Conservation (phyloP, 2,329 filamentous ascomycete genomes). For the Penicillium sp. region DNA sequence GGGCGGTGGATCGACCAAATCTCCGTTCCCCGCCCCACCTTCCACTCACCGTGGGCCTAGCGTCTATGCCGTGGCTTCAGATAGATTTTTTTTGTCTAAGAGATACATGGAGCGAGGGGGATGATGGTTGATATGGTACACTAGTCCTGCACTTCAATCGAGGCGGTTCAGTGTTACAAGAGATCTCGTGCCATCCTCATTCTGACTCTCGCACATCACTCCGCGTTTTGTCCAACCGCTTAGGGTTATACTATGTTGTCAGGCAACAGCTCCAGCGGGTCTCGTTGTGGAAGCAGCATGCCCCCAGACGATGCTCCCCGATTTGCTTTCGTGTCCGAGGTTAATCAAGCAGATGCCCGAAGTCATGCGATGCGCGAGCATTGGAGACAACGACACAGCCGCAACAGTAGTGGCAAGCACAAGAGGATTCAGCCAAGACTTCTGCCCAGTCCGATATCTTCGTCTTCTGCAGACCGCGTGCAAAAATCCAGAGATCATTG, state of each 20-base stretch:
- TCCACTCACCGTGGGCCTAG: neutral
- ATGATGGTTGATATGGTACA: neutral
- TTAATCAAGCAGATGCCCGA: constrained; percentile 21
- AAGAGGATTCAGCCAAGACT: neutral
- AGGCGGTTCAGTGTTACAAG: neutral
- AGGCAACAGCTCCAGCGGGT: neutral
- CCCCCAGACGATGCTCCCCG: constrained; percentile 1
- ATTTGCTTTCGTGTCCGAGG: constrained; percentile 25
- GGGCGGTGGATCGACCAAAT: neutral
- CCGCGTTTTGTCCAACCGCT: neutral
- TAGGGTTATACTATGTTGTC: neutral
- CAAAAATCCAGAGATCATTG: neutral
- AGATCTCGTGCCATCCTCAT: neutral
- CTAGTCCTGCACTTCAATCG: neutral
- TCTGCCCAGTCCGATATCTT: neutral
- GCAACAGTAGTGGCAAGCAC: constrained; percentile 8
- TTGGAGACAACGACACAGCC: constrained; percentile 32
- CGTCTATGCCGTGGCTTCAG: neutral
- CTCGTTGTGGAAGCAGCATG: neutral
- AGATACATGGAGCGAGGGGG: neutral
- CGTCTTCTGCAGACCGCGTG: neutral
- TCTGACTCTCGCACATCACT: neutral
- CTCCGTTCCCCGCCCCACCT: neutral
- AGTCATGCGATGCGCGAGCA: constrained; percentile 41
- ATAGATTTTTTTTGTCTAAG: neutral